Base-by-base conservation (phyloP, 495 filamentous ascomycete species). In the Niebla homalea region DNA sequence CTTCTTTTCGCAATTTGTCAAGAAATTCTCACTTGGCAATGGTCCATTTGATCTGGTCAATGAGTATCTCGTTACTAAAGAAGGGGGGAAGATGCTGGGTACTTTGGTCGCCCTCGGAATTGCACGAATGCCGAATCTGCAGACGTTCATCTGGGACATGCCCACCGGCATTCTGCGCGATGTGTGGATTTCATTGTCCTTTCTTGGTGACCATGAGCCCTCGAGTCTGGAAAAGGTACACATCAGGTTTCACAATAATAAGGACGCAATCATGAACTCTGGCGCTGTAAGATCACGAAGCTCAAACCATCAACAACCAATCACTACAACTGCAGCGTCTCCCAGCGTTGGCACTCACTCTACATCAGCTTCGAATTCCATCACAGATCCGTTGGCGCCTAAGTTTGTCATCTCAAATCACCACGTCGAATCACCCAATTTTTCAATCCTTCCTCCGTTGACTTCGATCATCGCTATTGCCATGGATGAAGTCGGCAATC, bases 131-230 rank as follows among this genome's bases (percentile, higher is more conserved):
- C 70, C 81, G 20, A 88, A 89, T 54, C 75, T 97, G 18, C 89
- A 97, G 64, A 81, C 80, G 0, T 97, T 97, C 57, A 70, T 88
- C 11, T 97, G 90, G 90, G 89, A 97, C 61, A 94, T 94, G 89
- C 87, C 89, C 0, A 94, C 88, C 0, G 90, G 90, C 0, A 83
- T 95, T 21, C 65, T 90, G 37, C 76, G 88, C 43, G 87, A 94
- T 57, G 82, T 93, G 25, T 97, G 90, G 75, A 75, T 88, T 58
- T 82, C 90, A 20, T 72, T 96, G 37, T 74, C 82, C 0, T 90
- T 84, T 0, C 69, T 92, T 20, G 81, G 79, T 23, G 75, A 81
- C 55, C 67, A 73, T 15, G 68, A 75, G 45, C 71, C 82, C 22
- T 79, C 82, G 57, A 81, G 83, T 8, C 65, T 95, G 50, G 82